Evolutionary conservation across 495 filamentous ascomycete genomes (phyloP).

Genomic region (Neurospora sp.): DNA sequence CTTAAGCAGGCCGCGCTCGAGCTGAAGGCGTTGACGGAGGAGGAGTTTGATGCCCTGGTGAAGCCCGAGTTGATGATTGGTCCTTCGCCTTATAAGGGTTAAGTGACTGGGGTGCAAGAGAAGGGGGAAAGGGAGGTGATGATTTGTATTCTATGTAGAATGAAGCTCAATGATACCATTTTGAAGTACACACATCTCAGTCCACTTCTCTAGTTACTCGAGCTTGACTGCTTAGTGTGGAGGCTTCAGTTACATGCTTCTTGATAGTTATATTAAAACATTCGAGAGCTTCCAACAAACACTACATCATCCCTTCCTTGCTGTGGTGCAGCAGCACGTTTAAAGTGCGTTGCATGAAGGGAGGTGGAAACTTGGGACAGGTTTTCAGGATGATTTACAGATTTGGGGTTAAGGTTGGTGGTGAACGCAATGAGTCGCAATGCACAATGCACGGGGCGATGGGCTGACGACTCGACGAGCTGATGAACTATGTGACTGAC

Average conservation of each 20-base stretch:
- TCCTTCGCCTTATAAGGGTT: constrained; percentile 51
- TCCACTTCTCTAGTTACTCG: not conserved
- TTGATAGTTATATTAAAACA: no score
- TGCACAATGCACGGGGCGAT: no score
- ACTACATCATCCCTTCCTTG: no score
- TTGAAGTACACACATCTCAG: not conserved
- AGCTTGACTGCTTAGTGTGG: not conserved
- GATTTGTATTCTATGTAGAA: not conserved
- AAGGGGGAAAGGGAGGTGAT: not conserved
- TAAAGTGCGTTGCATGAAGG: no score
- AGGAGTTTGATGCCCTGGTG: constrained; percentile 86
- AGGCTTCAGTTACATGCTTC: no score
- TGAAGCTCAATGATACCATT: not conserved
- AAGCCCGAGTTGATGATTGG: constrained; percentile 95
- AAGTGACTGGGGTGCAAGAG: not conserved
- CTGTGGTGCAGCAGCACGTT: not conserved
- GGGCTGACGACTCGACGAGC: no score
- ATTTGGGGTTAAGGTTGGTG: no score
- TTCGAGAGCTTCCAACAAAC: no score
- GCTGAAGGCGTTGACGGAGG: constrained; percentile 77
- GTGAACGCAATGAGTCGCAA: not conserved
- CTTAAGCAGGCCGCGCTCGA: constrained; percentile 92
- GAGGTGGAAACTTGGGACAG: no score
- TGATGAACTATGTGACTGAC: no score
- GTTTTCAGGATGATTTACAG: no score